These are phyloP conservation scores for Tuber indicum DNA, from an alignment of 495 filamentous ascomycete genomes.

Conservation along the genomic window DNA sequence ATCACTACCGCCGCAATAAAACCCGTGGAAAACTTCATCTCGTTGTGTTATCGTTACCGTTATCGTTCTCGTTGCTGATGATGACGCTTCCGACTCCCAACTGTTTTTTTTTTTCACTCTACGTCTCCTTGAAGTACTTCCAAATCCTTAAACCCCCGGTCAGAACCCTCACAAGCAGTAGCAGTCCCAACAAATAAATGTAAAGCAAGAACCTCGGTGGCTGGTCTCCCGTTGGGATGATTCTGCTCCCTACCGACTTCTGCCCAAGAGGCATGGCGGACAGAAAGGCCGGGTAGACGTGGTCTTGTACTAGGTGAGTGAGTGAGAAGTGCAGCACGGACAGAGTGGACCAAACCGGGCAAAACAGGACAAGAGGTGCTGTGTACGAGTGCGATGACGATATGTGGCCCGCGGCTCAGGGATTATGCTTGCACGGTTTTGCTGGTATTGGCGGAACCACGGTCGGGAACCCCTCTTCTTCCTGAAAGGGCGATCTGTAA, in stretches of 20 bases:
- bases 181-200: conserved; percentile 1
- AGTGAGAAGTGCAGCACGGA: not conserved
- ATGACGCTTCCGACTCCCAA: not conserved
- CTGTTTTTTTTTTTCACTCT: not conserved
- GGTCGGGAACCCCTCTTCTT: no score
- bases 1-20: not conserved
- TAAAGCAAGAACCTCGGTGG: not conserved
- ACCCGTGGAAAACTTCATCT: not conserved
- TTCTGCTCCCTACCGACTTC: not conserved
- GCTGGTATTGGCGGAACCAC: not conserved
- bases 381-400: not conserved
- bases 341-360: not conserved
- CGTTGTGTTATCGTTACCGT: not conserved
- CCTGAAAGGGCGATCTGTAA: no score
- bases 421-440: not conserved
- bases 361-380: not conserved
- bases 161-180: not conserved
- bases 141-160: not conserved
- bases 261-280: not conserved
- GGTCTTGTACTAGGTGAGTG: not conserved
- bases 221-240: not conserved
- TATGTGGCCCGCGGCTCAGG: not conserved
- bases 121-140: not conserved
- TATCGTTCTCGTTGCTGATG: not conserved
- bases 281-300: not conserved